A percentile compares a stretch with the other conserved stretches of the same genome.
Conservation (phyloP, 768 basidiomycete species). For the Galerina marginata region DNA sequence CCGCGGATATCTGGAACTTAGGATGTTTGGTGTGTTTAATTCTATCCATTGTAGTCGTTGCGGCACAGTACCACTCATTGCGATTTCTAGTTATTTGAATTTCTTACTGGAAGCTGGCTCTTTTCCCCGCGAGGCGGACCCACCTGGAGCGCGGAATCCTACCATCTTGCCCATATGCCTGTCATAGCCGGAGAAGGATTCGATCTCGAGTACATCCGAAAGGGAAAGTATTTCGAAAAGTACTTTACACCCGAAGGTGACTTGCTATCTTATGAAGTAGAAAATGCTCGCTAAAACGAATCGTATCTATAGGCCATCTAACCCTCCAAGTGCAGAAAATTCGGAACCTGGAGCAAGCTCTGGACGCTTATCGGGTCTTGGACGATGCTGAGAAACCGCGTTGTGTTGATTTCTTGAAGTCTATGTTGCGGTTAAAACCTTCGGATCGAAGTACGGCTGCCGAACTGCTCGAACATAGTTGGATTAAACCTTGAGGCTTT, state of each 20-base stretch:
- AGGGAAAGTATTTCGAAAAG: conserved; percentile 12
- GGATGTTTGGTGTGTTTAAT: conserved; percentile 30
- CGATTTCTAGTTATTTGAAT: conserved; percentile 26
- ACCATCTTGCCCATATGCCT: conserved; percentile 27
- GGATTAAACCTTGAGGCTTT: conserved; percentile 8
- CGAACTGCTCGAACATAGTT: conserved; percentile 13
- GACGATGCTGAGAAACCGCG: conserved; percentile 4
- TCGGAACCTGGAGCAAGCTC: neutral
- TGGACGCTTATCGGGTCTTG: conserved; percentile 3
- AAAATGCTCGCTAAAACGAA: neutral
- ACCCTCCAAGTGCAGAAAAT: neutral
- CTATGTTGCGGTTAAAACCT: conserved; percentile 20
- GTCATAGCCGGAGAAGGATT: conserved; percentile 16
- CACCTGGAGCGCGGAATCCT: conserved; percentile 21
- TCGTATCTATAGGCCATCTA: neutral
- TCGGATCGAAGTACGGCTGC: conserved; percentile 16
- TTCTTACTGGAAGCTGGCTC: conserved; percentile 27
- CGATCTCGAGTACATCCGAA: conserved; percentile 10
- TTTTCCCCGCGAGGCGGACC: conserved; percentile 24
- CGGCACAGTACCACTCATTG: neutral
- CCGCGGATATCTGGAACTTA: conserved; percentile 37
- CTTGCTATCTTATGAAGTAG: neutral
- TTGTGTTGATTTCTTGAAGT: conserved; percentile 14
- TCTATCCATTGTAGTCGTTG: neutral
- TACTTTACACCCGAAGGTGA: conserved; percentile 20